Evolutionary conservation across 768 basidiomycete genomes (phyloP).

Genomic region (Pisolithus sp.): DNA sequence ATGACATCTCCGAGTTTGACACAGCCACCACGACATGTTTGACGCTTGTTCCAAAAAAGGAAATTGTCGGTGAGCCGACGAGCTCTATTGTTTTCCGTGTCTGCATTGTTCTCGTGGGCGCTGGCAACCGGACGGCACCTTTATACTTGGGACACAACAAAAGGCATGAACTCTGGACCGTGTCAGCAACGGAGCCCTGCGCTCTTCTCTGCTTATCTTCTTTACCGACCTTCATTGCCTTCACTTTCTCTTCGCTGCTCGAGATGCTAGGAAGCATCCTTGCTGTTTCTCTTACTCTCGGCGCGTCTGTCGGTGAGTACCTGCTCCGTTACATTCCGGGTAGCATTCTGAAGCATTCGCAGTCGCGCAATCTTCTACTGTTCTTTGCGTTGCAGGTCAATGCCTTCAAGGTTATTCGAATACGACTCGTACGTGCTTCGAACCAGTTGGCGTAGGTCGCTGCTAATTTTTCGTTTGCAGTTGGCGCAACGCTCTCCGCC

Average conservation of each 20-base stretch:
- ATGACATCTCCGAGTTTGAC: neutral
- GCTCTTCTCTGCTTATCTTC: constrained; percentile 15
- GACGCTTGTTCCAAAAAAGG: neutral
- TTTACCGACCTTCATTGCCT: constrained; percentile 14
- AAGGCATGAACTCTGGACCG: constrained; percentile 15
- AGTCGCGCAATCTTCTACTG: constrained; percentile 54
- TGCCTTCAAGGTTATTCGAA: constrained; percentile 77
- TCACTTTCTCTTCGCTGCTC: constrained; percentile 16
- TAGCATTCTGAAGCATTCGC: constrained; percentile 1
- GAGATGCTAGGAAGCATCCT: constrained; percentile 37
- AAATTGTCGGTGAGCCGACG: constrained; percentile 2
- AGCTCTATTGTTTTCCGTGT: constrained; percentile 20
- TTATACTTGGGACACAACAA: constrained; percentile 27
- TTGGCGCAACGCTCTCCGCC: constrained; percentile 62
- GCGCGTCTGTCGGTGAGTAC: constrained; percentile 34
- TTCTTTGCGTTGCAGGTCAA: constrained; percentile 85
- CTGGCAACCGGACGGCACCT: constrained; percentile 13
- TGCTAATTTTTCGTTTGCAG: constrained; percentile 33
- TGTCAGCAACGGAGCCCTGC: constrained; percentile 11
- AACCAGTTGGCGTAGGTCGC: constrained; percentile 1
- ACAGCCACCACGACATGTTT: neutral
- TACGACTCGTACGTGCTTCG: constrained; percentile 47
- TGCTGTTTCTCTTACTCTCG: constrained; percentile 29
- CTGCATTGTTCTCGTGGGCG: constrained; percentile 18
- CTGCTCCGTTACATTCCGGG: neutral